Conservation (phyloP, 176 grass and related monocot genomes). For the Metroxylon sagu region DNA sequence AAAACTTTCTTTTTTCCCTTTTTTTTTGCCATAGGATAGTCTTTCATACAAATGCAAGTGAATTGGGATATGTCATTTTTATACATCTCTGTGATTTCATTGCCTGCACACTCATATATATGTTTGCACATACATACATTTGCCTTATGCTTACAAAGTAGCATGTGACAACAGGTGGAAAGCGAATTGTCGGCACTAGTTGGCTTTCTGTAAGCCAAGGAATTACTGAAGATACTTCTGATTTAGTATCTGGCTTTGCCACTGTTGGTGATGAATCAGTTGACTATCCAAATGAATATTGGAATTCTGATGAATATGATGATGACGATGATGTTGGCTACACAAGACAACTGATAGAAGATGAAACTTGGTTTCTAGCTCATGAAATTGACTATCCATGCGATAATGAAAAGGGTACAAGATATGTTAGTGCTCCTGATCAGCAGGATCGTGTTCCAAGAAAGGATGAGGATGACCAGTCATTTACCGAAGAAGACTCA, state of each 20-base stretch:
- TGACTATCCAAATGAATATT: constrained; percentile 95
- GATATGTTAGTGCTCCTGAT: constrained; percentile 34
- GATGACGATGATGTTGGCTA: constrained; percentile 97
- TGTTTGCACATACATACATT: background rate
- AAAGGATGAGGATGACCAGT: constrained; percentile 80
- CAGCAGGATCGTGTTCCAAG: constrained; percentile 44
- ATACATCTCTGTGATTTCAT: no score
- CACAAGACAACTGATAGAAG: constrained; percentile 87
- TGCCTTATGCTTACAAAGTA: background rate
- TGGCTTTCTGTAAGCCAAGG: constrained; percentile 96
- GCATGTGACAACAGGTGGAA: constrained; percentile 46
- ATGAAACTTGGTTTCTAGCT: constrained; percentile 94
- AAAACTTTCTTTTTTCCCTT: no score
- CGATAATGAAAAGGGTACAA: constrained; percentile 76
- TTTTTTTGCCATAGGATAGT: no score
- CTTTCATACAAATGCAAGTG: no score
- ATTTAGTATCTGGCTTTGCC: constrained; percentile 79
- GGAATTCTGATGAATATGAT: constrained; percentile 94
- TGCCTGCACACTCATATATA: background rate
- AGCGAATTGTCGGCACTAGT: constrained; percentile 52
- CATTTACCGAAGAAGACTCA: constrained; percentile 86
- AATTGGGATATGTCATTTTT: no score
- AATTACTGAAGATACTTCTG: constrained; percentile 86
- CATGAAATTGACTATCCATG: constrained; percentile 98
- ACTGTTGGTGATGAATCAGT: constrained; percentile 71